Base-by-base conservation (phyloP, 225 moss, liverwort and hornwort genomes). In the Asterella californica region DNA sequence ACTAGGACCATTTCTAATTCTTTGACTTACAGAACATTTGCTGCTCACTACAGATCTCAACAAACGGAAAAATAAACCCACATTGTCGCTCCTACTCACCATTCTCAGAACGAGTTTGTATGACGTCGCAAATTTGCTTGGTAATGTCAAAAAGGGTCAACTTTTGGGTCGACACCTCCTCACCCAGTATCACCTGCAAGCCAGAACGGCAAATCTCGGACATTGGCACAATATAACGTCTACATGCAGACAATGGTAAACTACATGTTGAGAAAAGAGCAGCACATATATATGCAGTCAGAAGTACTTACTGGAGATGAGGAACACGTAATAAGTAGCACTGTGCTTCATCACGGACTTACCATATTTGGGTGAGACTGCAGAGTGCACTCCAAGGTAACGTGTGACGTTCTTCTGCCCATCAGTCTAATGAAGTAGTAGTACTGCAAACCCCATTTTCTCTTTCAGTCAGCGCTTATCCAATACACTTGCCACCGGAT, bases 391-490 rank as follows among this genome's bases (percentile, higher is more conserved):
- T 99, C 97, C 83, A 99, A 82, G 72, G 97, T 92, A 74, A 99
- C 88, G 87, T 99, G 93, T 45, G 97, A 99, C 48, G 92, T 93
- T 80, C 88, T 81, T 79, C 97, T 87, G 72, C 97, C 97, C 97
- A 99, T 99, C 59, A 99, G 93, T 79, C 97, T 87, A 79, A 99
- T 99, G 81, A 99, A 99, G 83, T 99, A 99, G 76, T 99, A 99
- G 77, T 99, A 99, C 97, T 96, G 92, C 88, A 32, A 83, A 59
- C 15, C 42, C 57, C 69, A 30, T 49, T 67, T n/a, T 15, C 60
- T 74, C 32, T 10, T 21, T 71, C n/a, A 19, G 22, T 78, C 63
- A 78, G 65, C n/a, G 53, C 30, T 66, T 70, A 29, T 30, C 65
- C 9, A 17, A 15, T 9, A 17, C 14, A 48, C 29, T 30, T 4